Conservation (phyloP, 352 stramenopile species). For the Phytopythium kandeliae region DNA sequence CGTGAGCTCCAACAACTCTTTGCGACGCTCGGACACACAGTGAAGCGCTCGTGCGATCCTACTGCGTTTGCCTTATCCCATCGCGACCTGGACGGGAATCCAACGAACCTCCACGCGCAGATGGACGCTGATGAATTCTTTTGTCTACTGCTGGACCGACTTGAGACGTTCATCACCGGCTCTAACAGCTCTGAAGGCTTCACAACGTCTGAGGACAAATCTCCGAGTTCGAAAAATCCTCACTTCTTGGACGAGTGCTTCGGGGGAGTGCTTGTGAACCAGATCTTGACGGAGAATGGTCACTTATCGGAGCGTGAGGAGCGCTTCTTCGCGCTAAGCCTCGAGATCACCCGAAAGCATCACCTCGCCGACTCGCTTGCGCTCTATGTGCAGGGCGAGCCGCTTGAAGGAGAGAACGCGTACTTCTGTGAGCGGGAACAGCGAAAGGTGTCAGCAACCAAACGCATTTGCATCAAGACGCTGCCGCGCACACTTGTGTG, state of each 20-base stretch:
- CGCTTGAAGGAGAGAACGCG: conserved; percentile 70
- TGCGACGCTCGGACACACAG: conserved; percentile 38
- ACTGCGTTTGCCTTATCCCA: conserved; percentile 63
- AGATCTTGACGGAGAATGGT: conserved; percentile 73
- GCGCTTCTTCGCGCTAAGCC: conserved; percentile 77
- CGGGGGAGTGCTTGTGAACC: conserved; percentile 73
- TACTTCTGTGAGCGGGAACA: conserved; percentile 70
- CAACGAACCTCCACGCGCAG: conserved; percentile 66
- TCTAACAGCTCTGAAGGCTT: background rate
- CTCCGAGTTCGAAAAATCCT: too few species aligned
- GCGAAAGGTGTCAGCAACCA: conserved; percentile 73
- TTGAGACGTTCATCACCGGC: conserved; percentile 50
- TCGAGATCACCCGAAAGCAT: conserved; percentile 74
- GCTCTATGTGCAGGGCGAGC: conserved; percentile 70
- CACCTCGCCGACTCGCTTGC: conserved; percentile 52
- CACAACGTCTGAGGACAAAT: too few species aligned
- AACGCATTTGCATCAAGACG: conserved; percentile 79
- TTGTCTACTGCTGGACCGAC: conserved; percentile 62
- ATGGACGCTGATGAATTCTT: conserved; percentile 87
- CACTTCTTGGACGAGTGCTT: conserved; percentile 64
- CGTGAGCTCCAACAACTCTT: conserved; percentile 68
- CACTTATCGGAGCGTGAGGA: conserved; percentile 80
- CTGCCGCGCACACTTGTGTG: conserved; percentile 75
- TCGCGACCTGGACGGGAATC: conserved; percentile 61
- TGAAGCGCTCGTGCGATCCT: conserved; percentile 47